Percentiles rank a stretch among this genome's conserved stretches.
Conservation (phyloP, 2,329 filamentous ascomycete genomes). For the Arthrobotrys sinensis region DNA sequence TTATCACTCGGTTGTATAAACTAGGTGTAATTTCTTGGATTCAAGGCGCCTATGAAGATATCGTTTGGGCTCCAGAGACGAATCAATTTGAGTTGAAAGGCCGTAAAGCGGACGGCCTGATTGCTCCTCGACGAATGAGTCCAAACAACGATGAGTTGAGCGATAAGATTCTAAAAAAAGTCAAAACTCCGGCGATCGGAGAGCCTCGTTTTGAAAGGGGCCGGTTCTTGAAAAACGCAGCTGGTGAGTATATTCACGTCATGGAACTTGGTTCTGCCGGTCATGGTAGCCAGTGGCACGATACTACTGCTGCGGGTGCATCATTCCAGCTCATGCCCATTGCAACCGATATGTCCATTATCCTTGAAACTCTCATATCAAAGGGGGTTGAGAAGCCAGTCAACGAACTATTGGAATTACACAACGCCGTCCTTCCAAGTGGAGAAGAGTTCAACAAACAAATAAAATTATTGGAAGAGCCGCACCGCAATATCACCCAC, state of each 20-base stretch:
- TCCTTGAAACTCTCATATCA: slow-evolving; percentile 20
- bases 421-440: background rate
- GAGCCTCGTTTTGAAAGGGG: slow-evolving; percentile 14
- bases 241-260: slow-evolving; percentile 5
- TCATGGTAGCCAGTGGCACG: slow-evolving; percentile 2
- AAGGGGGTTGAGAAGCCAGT: background rate
- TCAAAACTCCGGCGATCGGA: background rate
- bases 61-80: background rate
- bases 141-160: slow-evolving; percentile 4
- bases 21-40: slow-evolving; percentile 25
- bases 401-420: background rate
- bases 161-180: background rate
- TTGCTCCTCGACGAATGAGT: slow-evolving; percentile 6
- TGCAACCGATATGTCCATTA: slow-evolving; percentile 1
- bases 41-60: slow-evolving; percentile 9
- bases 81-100: slow-evolving; percentile 1
- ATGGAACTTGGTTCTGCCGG: slow-evolving; percentile 14
- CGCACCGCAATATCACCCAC: background rate
- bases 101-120: background rate
- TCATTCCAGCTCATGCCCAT: slow-evolving; percentile 15
- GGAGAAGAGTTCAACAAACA: background rate
- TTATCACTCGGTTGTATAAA: slow-evolving; percentile 21
- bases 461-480: background rate
- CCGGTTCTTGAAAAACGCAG: slow-evolving; percentile 1
- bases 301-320: background rate